phyloP scores from a whole-genome alignment of 2,329 filamentous ascomycete species.

The Polytolypa hystricis region DNA sequence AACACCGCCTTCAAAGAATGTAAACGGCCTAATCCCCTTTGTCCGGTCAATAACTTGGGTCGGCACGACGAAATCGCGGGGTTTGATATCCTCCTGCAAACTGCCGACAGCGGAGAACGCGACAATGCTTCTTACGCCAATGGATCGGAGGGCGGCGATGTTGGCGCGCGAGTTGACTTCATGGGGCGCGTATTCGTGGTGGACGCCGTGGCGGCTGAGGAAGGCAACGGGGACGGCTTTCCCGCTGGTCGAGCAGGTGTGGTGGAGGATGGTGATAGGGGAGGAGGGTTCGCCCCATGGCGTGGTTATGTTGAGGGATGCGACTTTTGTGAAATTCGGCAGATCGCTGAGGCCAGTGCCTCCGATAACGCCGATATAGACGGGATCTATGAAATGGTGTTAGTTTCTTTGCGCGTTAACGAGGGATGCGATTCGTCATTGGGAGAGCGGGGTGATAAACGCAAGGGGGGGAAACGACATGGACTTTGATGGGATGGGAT shows the following conservation, averaged over 20 bases:
- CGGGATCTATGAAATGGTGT: constrained; percentile 45
- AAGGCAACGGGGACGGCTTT: constrained; percentile 64
- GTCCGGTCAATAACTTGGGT: constrained; percentile 97
- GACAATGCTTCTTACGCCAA: constrained; percentile 84
- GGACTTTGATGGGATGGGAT: no score
- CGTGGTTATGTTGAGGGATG: constrained; percentile 62
- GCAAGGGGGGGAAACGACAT: no score
- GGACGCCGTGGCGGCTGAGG: constrained; percentile 77
- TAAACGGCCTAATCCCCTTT: constrained; percentile 87
- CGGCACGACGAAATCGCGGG: constrained; percentile 91
- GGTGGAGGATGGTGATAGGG: constrained; percentile 76
- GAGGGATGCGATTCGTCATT: no score
- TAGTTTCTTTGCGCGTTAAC: no score
- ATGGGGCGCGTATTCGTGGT: constrained; percentile 85
- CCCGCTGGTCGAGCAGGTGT: constrained; percentile 59
- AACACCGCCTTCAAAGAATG: constrained; percentile 74
- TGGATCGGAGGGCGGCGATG: constrained; percentile 85
- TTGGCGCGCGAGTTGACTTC: constrained; percentile 94
- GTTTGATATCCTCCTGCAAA: constrained; percentile 83
- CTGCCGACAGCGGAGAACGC: constrained; percentile 93
- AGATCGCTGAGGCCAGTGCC: constrained; percentile 87
- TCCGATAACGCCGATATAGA: constrained; percentile 81
- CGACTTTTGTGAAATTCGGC: constrained; percentile 74
- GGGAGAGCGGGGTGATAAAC: no score
- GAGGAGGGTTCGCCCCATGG: constrained; percentile 78